Base-by-base conservation (phyloP, 768 basidiomycete genomes). In the Mycena chlorophos region DNA sequence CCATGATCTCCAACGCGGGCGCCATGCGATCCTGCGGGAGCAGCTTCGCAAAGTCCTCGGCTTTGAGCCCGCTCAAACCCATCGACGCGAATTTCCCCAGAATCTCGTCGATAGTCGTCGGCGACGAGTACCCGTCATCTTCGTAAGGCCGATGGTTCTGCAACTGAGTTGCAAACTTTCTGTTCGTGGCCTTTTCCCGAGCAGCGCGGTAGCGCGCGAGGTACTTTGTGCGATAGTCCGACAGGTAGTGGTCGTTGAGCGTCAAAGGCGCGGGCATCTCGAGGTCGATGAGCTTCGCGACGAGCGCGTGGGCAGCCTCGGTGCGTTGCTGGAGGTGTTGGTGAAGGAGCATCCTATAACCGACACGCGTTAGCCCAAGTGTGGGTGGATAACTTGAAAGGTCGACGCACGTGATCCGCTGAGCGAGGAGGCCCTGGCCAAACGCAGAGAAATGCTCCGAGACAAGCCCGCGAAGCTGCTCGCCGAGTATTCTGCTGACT, bases 1-100 rank as follows among this genome's bases (percentile, higher is more conserved):
- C 85, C 86, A 90, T 89, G 62, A 89, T 86, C 3, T 68, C 61
- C 17, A 89, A 60, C 0, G 84, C 84, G 0, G 79, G 75, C 31
- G 84, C 84, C 73, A 76, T 78, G 2, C 69, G 69, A 55, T 87
- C 84, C 0, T 73, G 54, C 0, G 80, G 77, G 3, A 84, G 71
- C 0, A 88, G 62, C 60, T 75, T 83, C 0, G 76, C 60, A 0
- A 88, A 58, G 51, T 85, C 81, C 3, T 68, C 68, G 0, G 75
- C 65, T 31, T 72, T 68, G 25, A 76, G 62, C 2, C 70, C 74
- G 0, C 55, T 12, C 13, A 85, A 61, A 0, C 79, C 80, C 4
- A 79, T 58, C 51, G 70, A 70, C 2, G 68, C 64, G 2, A 83
- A 65, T 8, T 68, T 67, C 3, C 69, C 53, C 1, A 81, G 49